phyloP scores from a whole-genome alignment of 768 basidiomycete species.

The Tricholoma bakamatsutake region DNA sequence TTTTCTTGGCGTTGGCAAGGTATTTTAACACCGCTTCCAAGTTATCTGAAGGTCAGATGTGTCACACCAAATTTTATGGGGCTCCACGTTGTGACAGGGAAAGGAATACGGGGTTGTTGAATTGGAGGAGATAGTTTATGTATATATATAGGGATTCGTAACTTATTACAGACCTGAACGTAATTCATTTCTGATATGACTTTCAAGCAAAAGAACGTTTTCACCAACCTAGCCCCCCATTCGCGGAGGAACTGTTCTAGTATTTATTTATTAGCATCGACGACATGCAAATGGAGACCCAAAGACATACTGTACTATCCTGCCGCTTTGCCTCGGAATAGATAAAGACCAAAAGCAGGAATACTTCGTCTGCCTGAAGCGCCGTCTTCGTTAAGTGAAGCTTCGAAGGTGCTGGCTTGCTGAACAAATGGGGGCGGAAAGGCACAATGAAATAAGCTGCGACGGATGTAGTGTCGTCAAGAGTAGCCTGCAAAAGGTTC shows the following conservation, averaged over 20 bases:
- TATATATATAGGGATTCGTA: background rate
- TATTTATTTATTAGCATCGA: background rate
- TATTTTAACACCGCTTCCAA: too few relatives aligned
- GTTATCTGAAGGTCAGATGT: too few relatives aligned
- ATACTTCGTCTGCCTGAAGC: slow-evolving; percentile 33
- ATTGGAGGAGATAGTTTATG: background rate
- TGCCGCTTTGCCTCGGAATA: slow-evolving; percentile 31
- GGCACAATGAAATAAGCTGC: slow-evolving; percentile 38
- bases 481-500: slow-evolving; percentile 11
- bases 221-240: slow-evolving; percentile 14
- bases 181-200: too few relatives aligned
- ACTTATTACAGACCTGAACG: too few relatives aligned
- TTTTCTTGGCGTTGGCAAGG: too few relatives aligned
- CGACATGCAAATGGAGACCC: background rate
- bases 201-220: background rate
- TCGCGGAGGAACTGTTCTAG: slow-evolving; percentile 16
- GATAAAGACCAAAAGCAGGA: slow-evolving; percentile 30
- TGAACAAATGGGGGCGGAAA: slow-evolving; percentile 44
- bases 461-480: slow-evolving; percentile 22
- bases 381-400: slow-evolving; percentile 36
- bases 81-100: too few relatives aligned
- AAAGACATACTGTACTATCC: slow-evolving; percentile 25
- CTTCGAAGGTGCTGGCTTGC: slow-evolving; percentile 33
- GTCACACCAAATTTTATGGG: too few relatives aligned
- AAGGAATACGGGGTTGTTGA: background rate